These are phyloP conservation scores for Hanseniaspora pseudoguilliermondii DNA, from an alignment of 805 yeast species.

Conservation along the genomic window DNA sequence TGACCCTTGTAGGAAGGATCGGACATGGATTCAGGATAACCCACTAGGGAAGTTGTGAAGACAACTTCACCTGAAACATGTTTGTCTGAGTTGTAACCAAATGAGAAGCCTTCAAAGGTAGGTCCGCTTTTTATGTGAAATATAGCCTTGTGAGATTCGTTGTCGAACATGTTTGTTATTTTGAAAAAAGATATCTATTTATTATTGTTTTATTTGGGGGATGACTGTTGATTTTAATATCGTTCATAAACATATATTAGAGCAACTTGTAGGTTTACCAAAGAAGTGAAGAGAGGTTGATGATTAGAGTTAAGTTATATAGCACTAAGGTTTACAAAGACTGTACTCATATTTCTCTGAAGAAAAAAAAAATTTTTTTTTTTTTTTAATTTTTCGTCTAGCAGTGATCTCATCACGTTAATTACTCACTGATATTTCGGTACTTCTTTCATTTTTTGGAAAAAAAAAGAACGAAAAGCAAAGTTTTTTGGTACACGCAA, in stretches of 20 bases:
- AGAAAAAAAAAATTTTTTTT: background rate
- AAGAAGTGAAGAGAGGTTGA: too few relatives aligned
- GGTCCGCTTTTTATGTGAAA: slow-evolving; percentile 88
- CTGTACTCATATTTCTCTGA: background rate
- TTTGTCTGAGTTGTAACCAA: slow-evolving; percentile 77
- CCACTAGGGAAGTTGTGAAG: slow-evolving; percentile 93
- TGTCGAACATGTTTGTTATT: slow-evolving; percentile 2
- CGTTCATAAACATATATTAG: too few relatives aligned
- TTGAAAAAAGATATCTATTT: background rate
- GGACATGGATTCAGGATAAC: slow-evolving; percentile 97
- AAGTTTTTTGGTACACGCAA: too few relatives aligned
- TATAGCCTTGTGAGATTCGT: slow-evolving; percentile 49
- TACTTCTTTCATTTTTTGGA: too few relatives aligned
- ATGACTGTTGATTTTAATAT: too few relatives aligned
- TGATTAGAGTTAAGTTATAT: too few relatives aligned
- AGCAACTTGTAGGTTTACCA: too few relatives aligned
- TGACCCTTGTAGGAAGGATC: slow-evolving; percentile 98
- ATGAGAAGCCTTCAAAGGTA: slow-evolving; percentile 80
- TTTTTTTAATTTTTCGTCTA: background rate
- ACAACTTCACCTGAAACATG: slow-evolving; percentile 88
- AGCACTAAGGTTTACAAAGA: too few relatives aligned
- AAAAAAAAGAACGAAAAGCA: too few relatives aligned
- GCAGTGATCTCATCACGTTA: slow-evolving; percentile 2
- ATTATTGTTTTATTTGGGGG: background rate
- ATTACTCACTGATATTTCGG: too few relatives aligned